Evolutionary conservation across 2,329 filamentous ascomycete species (phyloP), one percentile per base, ranked within the genome.

Genomic region (Neofusicoccum parvum): DNA sequence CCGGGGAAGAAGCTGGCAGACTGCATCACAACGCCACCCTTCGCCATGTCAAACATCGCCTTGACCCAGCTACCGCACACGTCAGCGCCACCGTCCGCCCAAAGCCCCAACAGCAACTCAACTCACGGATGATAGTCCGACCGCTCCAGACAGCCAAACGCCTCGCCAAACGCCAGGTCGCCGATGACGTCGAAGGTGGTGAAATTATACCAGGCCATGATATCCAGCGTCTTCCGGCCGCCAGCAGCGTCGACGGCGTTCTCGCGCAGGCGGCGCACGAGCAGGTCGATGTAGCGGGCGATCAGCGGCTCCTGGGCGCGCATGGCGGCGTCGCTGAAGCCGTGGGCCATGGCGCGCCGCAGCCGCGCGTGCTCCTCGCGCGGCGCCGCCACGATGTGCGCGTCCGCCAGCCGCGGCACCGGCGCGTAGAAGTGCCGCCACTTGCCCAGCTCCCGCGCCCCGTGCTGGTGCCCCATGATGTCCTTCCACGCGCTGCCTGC

Each of bases 271-370:
- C 23, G 23, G 23, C 23, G 23, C 23, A 23, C 23, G 2, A 23
- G 23, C 23, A 23, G 23, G 23, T 23, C 23, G 23, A 23, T 23
- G 23, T 23, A 23, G 23, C 23, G 23, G 23, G 23, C 23, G 23
- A 23, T 23, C 23, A 23, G 23, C 23, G 23, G 23, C 23, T 23
- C 23, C 23, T 23, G 23, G 23, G 64, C 74, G 34, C 75, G 68
- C 39, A 81, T 58, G 1, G 90, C 86, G 23, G 90, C 89, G 46
- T 90, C 23, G 23, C 23, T 23, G 23, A 23, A 23, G 23, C 23
- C 23, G 23, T 23, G 23, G 23, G 23, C 23, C 23, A 23, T 23
- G 23, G 23, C 23, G 23, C 23, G 23, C 23, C 23, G 23, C 23
- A 23, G 23, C 23, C 23, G 23, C 23, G 23, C 23, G 23, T 23